Evolutionary conservation across 225 moss, liverwort and hornwort species (phyloP).

Genomic region (Physcomitrellopsis africana): DNA sequence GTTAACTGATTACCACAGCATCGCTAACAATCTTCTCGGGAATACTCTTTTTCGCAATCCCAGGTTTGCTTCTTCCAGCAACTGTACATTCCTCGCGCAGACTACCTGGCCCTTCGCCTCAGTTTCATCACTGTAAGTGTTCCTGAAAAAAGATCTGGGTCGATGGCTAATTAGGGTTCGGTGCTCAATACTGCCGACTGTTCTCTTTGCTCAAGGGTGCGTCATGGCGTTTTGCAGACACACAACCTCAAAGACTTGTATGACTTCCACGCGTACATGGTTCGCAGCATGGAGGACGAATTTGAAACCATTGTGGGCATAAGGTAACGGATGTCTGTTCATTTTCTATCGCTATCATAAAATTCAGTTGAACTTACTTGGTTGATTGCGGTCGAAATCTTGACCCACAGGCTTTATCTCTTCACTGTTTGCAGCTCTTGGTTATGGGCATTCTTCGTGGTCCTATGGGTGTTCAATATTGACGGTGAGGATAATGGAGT

Average conservation of each 20-base stretch:
- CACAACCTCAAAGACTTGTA: slow-evolving; percentile 54
- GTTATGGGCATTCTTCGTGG: slow-evolving; percentile 45
- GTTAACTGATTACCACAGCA: too few species aligned
- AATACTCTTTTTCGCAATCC: neutral
- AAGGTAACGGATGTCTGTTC: slow-evolving; percentile 42
- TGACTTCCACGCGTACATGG: slow-evolving; percentile 79
- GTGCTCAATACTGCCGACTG: neutral
- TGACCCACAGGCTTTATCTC: too few species aligned
- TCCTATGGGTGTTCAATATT: slow-evolving; percentile 48
- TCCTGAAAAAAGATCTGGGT: neutral
- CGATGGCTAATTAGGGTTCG: neutral
- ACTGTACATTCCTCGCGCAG: slow-evolving; percentile 64
- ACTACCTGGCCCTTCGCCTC: slow-evolving; percentile 71
- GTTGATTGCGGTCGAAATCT: too few species aligned
- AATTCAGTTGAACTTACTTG: too few species aligned
- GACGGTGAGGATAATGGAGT: slow-evolving; percentile 27
- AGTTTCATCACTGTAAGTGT: slow-evolving; percentile 69
- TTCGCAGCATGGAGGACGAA: slow-evolving; percentile 83
- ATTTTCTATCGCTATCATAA: neutral
- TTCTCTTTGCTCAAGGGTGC: slow-evolving; percentile 13
- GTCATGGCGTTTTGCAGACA: slow-evolving; percentile 29
- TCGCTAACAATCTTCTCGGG: neutral
- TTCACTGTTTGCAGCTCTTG: slow-evolving; percentile 39
- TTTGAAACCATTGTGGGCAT: slow-evolving; percentile 76
- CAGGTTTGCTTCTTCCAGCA: slow-evolving; percentile 89